Conservation (phyloP, 176 grass and related monocot species). For the Oryza meridionalis region DNA sequence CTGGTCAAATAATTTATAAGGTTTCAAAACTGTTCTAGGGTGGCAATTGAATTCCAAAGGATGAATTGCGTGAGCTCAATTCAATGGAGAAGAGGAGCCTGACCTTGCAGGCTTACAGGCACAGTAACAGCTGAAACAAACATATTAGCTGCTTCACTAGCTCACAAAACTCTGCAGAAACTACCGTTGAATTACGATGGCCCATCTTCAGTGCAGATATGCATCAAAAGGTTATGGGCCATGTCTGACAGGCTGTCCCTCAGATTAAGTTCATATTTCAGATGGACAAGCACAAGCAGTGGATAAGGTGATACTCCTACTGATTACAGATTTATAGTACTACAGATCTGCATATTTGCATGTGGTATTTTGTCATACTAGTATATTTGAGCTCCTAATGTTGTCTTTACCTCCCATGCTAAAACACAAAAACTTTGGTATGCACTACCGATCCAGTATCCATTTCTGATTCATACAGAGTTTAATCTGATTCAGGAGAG, state of each 20-base stretch:
- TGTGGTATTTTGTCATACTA: background rate
- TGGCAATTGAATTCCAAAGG: background rate
- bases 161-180: background rate
- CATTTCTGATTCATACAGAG: background rate
- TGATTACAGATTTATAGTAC: background rate
- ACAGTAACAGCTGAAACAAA: background rate
- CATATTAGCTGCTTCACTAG: background rate
- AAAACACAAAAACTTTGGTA: background rate
- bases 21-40: background rate
- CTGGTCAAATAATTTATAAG: background rate
- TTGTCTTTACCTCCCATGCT: background rate
- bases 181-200: background rate
- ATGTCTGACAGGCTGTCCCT: background rate
- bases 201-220: conserved; percentile 2
- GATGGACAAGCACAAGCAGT: background rate
- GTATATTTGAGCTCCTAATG: conserved; percentile 13
- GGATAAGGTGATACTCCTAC: background rate
- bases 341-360: background rate
- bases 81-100: background rate
- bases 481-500: background rate
- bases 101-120: background rate
- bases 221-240: background rate
- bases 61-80: background rate
- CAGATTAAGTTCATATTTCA: background rate
- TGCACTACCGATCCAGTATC: background rate